Conservation (phyloP, 176 grass and related monocot species). For the Rhynchospora tenuis region DNA sequence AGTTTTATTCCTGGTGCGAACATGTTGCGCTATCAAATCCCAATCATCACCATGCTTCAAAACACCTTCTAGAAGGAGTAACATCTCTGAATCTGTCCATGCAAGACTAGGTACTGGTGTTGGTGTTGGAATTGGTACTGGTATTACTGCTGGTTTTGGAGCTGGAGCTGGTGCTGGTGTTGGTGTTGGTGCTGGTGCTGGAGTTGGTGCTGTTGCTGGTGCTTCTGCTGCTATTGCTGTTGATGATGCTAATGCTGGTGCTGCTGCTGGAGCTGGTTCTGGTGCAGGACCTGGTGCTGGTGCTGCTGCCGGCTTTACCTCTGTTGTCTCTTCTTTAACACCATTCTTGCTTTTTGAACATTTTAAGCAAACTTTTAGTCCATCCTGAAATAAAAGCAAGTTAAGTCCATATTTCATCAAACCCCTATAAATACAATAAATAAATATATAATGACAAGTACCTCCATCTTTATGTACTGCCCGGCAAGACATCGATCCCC, state of each 20-base stretch:
- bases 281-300: background rate
- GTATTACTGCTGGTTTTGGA: background rate
- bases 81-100: conserved; percentile 85
- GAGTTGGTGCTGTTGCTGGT: conserved; percentile 24
- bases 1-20: conserved; percentile 83
- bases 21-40: conserved; percentile 94
- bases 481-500: conserved; percentile 27
- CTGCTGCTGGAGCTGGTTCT: background rate
- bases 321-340: conserved; percentile 30
- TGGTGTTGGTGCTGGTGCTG: conserved; percentile 4
- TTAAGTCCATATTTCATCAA: background rate
- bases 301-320: conserved; percentile 21
- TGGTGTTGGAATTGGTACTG: background rate
- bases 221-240: background rate
- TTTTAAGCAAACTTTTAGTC: conserved; percentile 55
- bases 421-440: background rate
- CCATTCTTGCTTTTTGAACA: conserved; percentile 56
- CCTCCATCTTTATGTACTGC: conserved; percentile 39
- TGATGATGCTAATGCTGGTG: conserved; percentile 3
- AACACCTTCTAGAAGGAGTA: conserved; percentile 95
- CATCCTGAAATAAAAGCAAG: conserved; percentile 48
- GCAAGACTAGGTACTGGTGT: conserved; percentile 18
- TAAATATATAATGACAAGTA: background rate
- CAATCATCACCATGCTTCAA: conserved; percentile 99
- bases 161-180: conserved; percentile 14